phyloP scores from a whole-genome alignment of 306 rosid genomes.

The Macrotyloma uniflorum region DNA sequence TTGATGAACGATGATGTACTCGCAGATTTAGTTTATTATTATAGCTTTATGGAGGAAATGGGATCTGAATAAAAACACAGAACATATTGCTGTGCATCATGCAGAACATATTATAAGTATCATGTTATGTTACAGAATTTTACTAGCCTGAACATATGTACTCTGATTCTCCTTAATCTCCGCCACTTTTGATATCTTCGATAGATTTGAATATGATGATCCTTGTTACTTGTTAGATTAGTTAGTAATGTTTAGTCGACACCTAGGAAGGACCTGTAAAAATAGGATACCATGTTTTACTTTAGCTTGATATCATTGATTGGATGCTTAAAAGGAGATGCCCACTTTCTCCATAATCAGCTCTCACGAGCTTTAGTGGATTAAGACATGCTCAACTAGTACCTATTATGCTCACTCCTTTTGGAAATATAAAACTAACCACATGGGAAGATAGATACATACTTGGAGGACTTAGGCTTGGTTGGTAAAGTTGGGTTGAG shows the following conservation, averaged over 20 bases:
- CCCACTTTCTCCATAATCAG: conserved; percentile 55
- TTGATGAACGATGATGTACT: too few relatives aligned
- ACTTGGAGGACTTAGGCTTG: conserved; percentile 16
- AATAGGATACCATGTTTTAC: conserved; percentile 13
- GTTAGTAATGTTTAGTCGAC: conserved; percentile 24
- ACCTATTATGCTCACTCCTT: conserved; percentile 34
- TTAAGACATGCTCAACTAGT: conserved; percentile 31
- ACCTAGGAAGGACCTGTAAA: conserved; percentile 18
- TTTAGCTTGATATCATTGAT: conserved; percentile 47
- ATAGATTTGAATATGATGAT: conserved; percentile 24
- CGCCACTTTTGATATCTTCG: background rate
- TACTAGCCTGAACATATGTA: background rate
- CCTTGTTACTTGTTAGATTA: conserved; percentile 24
- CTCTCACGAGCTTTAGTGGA: conserved; percentile 41
- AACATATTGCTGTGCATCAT: background rate
- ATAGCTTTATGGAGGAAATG: too few relatives aligned
- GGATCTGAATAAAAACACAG: background rate
- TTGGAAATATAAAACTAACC: conserved; percentile 41
- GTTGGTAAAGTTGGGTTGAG: conserved; percentile 35
- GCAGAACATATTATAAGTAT: background rate
- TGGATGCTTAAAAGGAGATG: conserved; percentile 59
- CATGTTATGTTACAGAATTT: background rate
- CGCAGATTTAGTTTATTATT: too few relatives aligned
- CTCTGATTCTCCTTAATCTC: background rate
- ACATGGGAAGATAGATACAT: conserved; percentile 43